Conservation (phyloP, 176 grass and related monocot species). For the Aechmea fasciata region DNA sequence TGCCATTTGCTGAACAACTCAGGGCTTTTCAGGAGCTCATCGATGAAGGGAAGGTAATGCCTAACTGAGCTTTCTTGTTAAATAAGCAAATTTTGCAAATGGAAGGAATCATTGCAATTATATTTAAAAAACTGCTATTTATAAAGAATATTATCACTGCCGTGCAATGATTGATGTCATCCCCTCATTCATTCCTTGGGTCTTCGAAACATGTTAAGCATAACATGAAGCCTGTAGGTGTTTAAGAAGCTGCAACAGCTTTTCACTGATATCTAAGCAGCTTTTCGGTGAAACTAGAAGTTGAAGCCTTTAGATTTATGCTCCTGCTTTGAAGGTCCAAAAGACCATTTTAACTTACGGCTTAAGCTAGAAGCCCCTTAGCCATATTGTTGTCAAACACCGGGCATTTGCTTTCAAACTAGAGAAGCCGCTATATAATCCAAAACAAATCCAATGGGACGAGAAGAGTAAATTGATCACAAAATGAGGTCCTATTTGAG, state of each 20-base stretch:
- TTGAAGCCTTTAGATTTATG: too few relatives aligned
- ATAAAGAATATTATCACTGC: background rate
- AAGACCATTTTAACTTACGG: too few relatives aligned
- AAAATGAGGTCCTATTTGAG: background rate
- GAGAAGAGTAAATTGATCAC: background rate
- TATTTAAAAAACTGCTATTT: background rate
- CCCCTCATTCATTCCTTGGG: background rate
- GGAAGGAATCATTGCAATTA: background rate
- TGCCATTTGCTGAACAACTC: slow-evolving; percentile 77
- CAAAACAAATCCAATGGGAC: too few relatives aligned
- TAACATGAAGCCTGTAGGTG: background rate
- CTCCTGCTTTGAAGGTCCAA: too few relatives aligned
- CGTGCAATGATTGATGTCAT: background rate
- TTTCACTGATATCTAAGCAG: too few relatives aligned
- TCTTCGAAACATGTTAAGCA: background rate
- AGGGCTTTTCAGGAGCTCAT: slow-evolving; percentile 70
- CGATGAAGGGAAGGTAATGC: slow-evolving; percentile 70
- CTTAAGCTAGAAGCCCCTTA: too few relatives aligned
- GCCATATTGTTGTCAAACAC: too few relatives aligned
- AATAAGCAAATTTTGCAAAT: background rate
- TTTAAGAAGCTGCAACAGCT: too few relatives aligned
- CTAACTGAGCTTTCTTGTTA: background rate
- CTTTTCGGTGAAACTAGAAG: too few relatives aligned
- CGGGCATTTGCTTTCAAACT: too few relatives aligned
- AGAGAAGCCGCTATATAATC: too few relatives aligned